phyloP scores from a whole-genome alignment of 2,329 filamentous ascomycete genomes.

The Mycosphaerella arachidis region DNA sequence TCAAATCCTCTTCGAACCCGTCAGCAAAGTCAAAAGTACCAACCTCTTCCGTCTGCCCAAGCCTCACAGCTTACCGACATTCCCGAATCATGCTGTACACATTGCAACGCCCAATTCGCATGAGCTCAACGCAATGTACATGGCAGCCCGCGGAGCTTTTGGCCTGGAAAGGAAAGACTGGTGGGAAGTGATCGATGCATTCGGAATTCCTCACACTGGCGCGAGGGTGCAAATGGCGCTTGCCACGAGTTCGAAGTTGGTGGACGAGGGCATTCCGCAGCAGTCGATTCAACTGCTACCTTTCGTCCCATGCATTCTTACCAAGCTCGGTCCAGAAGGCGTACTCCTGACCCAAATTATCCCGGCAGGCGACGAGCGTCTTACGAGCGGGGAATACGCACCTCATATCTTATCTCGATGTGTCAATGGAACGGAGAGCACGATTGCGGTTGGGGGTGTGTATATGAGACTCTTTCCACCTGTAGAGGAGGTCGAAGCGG shows the following conservation, averaged over 20 bases:
- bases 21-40: conserved; percentile 73
- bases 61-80: conserved; percentile 39
- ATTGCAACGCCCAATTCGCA: conserved; percentile 77
- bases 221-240: conserved; percentile 67
- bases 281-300: conserved; percentile 80
- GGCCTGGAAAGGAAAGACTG: conserved; percentile 68
- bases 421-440: conserved; percentile 47
- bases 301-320: conserved; percentile 77
- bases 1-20: conserved; percentile 78
- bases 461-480: conserved; percentile 73
- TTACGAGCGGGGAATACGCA: conserved; percentile 59
- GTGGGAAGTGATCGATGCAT: conserved; percentile 74
- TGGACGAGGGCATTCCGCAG: conserved; percentile 77
- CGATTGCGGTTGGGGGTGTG: conserved; percentile 62
- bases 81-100: conserved; percentile 61
- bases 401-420: conserved; percentile 66
- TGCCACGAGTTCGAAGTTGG: conserved; percentile 62
- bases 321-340: conserved; percentile 73
- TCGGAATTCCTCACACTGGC: conserved; percentile 66
- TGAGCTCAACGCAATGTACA: conserved; percentile 77
- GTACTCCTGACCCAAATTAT: conserved; percentile 73
- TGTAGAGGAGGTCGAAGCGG: conserved; percentile 54
- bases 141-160: conserved; percentile 59
- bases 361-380: conserved; percentile 59
- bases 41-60: conserved; percentile 55